Evolutionary conservation across 1,139 yeast genomes (phyloP).

Genomic region (Trichomonascaceae sp.): DNA sequence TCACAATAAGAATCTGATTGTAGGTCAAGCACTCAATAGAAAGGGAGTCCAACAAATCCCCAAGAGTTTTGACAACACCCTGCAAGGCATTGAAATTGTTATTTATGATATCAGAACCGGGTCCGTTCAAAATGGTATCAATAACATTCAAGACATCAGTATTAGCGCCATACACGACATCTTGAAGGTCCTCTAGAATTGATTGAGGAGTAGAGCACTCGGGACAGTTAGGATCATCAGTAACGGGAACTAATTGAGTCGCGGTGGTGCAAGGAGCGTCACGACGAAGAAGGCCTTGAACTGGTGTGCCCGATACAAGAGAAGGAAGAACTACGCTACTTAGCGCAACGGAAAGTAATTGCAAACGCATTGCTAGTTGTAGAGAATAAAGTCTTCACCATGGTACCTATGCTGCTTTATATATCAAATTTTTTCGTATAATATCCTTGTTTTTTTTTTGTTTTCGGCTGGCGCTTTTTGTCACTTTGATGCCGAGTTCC

Average conservation of each 20-base stretch:
- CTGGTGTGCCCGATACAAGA: neutral
- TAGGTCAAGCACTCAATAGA: neutral
- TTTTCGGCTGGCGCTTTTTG: neutral
- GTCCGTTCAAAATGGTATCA: neutral
- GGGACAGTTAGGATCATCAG: neutral
- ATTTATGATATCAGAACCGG: neutral
- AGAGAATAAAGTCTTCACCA: no score
- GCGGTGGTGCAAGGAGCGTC: neutral
- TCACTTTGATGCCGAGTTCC: neutral
- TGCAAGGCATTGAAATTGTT: neutral
- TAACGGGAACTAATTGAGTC: neutral
- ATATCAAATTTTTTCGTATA: neutral
- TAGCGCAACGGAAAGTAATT: neutral
- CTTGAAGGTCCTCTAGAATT: neutral
- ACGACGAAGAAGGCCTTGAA: no score
- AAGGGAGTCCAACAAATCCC: neutral
- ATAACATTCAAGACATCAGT: neutral
- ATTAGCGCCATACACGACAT: neutral
- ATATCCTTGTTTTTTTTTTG: neutral
- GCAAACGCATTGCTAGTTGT: neutral
- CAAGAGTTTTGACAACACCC: neutral
- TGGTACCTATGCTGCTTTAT: neutral
- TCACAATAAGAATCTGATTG: neutral
- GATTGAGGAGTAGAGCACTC: neutral
- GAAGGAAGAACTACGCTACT: neutral